Conservation (phyloP, 331 rosid species). For the Quercus lobata region DNA sequence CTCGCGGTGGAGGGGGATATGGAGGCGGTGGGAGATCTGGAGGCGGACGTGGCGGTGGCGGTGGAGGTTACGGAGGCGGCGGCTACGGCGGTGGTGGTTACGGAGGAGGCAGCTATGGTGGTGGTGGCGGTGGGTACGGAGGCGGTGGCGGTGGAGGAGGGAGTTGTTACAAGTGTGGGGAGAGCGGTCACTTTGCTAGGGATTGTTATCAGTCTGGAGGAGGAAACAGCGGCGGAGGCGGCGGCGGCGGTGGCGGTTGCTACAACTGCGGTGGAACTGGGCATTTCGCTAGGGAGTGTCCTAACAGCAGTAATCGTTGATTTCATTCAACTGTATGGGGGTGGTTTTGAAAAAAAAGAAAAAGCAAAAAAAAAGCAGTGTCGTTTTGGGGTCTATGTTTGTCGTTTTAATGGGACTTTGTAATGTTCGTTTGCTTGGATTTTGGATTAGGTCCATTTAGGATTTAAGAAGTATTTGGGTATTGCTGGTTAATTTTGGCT, state of each 20-base stretch:
- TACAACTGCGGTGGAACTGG: constrained; percentile 73
- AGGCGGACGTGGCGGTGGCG: not conserved
- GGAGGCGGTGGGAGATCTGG: constrained; percentile 12
- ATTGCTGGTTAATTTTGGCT: too few relatives aligned
- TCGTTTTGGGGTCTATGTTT: not conserved
- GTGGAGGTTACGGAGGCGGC: constrained; percentile 17
- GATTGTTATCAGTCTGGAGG: constrained; percentile 47
- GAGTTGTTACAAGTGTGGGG: constrained; percentile 75
- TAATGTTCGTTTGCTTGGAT: not conserved
- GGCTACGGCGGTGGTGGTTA: constrained; percentile 15
- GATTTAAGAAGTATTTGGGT: too few relatives aligned
- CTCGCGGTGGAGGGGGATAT: constrained; percentile 8
- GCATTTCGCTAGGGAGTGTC: constrained; percentile 68
- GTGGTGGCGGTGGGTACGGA: constrained; percentile 22
- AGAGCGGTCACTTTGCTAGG: constrained; percentile 54
- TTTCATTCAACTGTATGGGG: not conserved
- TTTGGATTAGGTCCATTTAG: not conserved
- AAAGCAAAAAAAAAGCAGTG: too few relatives aligned
- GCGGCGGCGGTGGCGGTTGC: constrained; percentile 57
- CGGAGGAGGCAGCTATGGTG: constrained; percentile 9
- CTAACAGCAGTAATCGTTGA: constrained; percentile 39
- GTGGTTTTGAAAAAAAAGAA: too few relatives aligned
- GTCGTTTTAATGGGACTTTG: not conserved
- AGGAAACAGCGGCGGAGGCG: constrained; percentile 19
- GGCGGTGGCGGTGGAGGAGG: constrained; percentile 37